Evolutionary conservation across 768 basidiomycete genomes (phyloP).

Genomic region (Amanita muscaria): DNA sequence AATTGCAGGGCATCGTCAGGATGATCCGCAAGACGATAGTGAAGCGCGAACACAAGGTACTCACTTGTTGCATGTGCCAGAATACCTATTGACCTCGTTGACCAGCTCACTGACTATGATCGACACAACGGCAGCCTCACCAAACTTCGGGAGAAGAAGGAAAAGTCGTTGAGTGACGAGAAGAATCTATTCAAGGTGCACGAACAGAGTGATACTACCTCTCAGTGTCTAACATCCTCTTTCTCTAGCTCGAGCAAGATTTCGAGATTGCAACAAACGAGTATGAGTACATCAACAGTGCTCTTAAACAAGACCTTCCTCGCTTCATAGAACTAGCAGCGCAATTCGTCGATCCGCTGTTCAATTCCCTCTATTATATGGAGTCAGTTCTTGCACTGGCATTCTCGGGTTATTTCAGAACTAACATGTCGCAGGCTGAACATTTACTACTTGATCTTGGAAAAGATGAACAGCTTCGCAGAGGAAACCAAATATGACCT

Average conservation of each 20-base stretch:
- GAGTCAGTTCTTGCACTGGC: slow-evolving; percentile 49
- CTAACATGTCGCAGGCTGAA: slow-evolving; percentile 52
- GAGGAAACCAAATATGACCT: slow-evolving; percentile 71
- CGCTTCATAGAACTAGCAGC: slow-evolving; percentile 85
- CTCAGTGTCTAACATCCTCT: background rate
- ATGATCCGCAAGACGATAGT: slow-evolving; percentile 87
- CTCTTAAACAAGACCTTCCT: slow-evolving; percentile 87
- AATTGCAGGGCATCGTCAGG: slow-evolving; percentile 81
- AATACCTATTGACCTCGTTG: slow-evolving; percentile 3
- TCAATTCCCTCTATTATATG: slow-evolving; percentile 99
- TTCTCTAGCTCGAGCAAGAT: slow-evolving; percentile 89
- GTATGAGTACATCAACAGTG: slow-evolving; percentile 87
- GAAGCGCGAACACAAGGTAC: slow-evolving; percentile 93
- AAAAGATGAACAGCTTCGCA: slow-evolving; percentile 86
- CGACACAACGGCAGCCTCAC: slow-evolving; percentile 92
- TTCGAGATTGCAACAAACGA: slow-evolving; percentile 88
- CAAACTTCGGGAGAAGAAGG: slow-evolving; percentile 96
- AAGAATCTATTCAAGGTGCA: slow-evolving; percentile 91
- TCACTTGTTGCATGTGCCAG: background rate
- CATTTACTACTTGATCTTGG: slow-evolving; percentile 88
- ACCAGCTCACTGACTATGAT: slow-evolving; percentile 84
- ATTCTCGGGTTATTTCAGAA: slow-evolving; percentile 2
- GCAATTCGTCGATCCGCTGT: slow-evolving; percentile 92
- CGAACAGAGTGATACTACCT: background rate
- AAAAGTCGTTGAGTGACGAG: slow-evolving; percentile 92